Evolutionary conservation across 2,329 filamentous ascomycete species (phyloP), one percentile per base, ranked within the genome.

Genomic region (Dactylellina drechsleri): DNA sequence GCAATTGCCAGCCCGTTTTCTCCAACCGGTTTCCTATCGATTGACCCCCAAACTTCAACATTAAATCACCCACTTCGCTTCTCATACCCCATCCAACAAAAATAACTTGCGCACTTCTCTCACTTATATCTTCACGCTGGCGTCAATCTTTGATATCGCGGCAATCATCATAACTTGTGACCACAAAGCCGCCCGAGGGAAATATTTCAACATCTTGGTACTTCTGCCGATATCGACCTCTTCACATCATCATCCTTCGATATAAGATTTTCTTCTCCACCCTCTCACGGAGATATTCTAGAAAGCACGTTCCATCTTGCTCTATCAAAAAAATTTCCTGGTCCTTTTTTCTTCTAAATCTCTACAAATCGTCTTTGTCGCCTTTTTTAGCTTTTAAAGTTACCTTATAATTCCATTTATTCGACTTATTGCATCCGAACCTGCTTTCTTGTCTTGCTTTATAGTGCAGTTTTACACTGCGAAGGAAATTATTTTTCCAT

Each of bases 11-110:
- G 62, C 70, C 57, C 41, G 15, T 64, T 73, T 74, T 74, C 70
- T 74, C 70, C 70, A 74, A 56, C 70, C 70, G 62, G 57, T 74
- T 74, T 74, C 70, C 70, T 74, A 67, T 62, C 61, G 57, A 67
- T 57, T 66, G 28, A 61, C 28, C 56, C 41, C 49, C 15, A 66
- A 74, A 43, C 57, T 57, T 66, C 50, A 53, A 31, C 49, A 40
- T 66, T 52, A 41, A 62, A 41, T 49, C 70, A 62, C 41, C 62
- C 49, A 47, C 49, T 49, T 53, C 62, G 45, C 47, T 49, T 56
- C 45, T 74, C 59, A 61, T 74, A 74, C 70, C 70, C 28, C 43
- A 62, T 74, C 56, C 61, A 67, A 67, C 62, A 67, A 61, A 61
- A 56, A 54, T 56, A 73, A 73, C 68, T 74, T 74, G 70, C 70